Percentiles rank a stretch among this genome's conserved stretches.
These are phyloP conservation scores for Pichia scutulata DNA, from an alignment of 805 yeast genomes.

Conservation along the genomic window DNA sequence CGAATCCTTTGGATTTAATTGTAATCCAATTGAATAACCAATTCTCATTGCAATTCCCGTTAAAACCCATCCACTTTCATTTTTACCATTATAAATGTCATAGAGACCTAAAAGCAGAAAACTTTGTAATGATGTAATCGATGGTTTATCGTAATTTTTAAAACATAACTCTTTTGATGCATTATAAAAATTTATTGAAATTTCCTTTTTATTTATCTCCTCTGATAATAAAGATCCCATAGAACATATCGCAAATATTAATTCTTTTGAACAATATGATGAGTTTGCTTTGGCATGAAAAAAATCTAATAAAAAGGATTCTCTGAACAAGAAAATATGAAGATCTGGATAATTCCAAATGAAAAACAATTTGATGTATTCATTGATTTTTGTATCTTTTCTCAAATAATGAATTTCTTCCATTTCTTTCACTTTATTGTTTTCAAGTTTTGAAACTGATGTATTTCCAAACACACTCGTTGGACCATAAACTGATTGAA, in stretches of 20 bases:
- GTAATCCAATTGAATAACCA: constrained; percentile 56
- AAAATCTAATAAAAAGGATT: constrained; percentile 52
- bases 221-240: constrained; percentile 42
- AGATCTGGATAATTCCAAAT: constrained; percentile 60
- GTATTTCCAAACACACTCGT: constrained; percentile 7
- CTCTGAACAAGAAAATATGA: constrained; percentile 53
- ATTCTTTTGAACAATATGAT: constrained; percentile 47
- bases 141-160: constrained; percentile 35
- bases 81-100: constrained; percentile 54
- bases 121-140: constrained; percentile 51
- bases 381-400: constrained; percentile 20
- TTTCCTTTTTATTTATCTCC: constrained; percentile 29
- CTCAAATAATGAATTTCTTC: constrained; percentile 24
- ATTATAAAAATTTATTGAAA: constrained; percentile 32
- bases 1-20: constrained; percentile 18
- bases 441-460: not conserved
- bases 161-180: constrained; percentile 40
- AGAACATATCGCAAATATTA: constrained; percentile 51
- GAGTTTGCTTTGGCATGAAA: constrained; percentile 38
- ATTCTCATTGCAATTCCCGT: constrained; percentile 56
- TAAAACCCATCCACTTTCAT: constrained; percentile 56
- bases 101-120: constrained; percentile 51
- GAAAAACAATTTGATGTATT: constrained; percentile 32
- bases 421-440: not conserved
- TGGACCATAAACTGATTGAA: constrained; percentile 1